Evolutionary conservation across 169 alveolate genomes (phyloP).

Genomic region (Eimeria necatrix): DNA sequence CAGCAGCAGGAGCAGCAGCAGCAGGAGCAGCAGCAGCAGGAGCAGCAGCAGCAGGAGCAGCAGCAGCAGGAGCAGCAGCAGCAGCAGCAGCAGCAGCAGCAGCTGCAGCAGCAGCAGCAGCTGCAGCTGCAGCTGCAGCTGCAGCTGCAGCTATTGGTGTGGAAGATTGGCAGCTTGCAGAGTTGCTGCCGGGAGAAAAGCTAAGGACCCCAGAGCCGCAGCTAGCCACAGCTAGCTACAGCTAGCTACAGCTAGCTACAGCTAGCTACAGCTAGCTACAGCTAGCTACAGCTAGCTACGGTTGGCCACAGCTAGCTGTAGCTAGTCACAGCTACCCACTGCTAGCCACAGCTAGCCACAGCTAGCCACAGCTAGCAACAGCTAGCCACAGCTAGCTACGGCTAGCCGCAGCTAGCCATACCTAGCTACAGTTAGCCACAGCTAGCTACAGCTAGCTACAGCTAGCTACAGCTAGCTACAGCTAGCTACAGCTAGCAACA

Average conservation of each 20-base stretch:
- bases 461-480: too few species aligned
- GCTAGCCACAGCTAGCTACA: too few species aligned
- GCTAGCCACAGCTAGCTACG: too few species aligned
- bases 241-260: neutral
- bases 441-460: too few species aligned
- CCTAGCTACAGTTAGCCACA: too few species aligned
- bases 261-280: neutral
- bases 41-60: conserved; percentile 1
- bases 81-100: conserved; percentile 4
- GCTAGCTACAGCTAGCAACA: too few species aligned
- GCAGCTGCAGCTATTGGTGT: neutral
- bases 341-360: too few species aligned
- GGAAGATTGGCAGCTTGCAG: neutral
- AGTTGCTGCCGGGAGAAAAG: neutral
- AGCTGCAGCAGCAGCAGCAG: neutral
- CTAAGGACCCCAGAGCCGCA: neutral
- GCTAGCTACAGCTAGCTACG: conserved; percentile 24
- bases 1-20: too few species aligned
- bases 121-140: neutral
- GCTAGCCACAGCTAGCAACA: too few species aligned
- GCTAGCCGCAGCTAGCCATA: too few species aligned
- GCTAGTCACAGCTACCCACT: too few species aligned
- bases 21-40: neutral
- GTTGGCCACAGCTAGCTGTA: too few species aligned
- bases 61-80: conserved; percentile 15